A percentile compares a stretch with the other conserved stretches of the same genome.
Conservation (phyloP, 2,329 filamentous ascomycete genomes). For the Fusarium albidum region DNA sequence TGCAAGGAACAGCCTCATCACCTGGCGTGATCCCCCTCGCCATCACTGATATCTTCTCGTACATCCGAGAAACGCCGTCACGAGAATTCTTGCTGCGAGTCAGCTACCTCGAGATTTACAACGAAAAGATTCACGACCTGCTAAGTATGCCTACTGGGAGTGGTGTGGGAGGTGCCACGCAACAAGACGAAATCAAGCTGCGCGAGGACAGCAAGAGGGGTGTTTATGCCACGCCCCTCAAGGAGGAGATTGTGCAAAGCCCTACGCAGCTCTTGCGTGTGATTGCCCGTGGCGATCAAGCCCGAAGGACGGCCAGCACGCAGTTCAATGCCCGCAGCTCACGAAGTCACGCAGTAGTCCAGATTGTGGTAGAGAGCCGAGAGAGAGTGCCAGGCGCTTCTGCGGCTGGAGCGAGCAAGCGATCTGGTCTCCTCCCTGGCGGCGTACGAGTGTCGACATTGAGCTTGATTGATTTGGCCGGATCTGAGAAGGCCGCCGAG, state of each 20-base stretch:
- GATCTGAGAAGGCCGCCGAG: slow-evolving; percentile 95
- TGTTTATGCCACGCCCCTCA: slow-evolving; percentile 94
- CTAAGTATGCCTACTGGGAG: slow-evolving; percentile 75
- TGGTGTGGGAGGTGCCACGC: slow-evolving; percentile 60
- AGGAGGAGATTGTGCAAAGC: slow-evolving; percentile 98
- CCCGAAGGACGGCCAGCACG: slow-evolving; percentile 88
- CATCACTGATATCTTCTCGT: slow-evolving; percentile 99
- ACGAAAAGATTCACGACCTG: slow-evolving; percentile 95
- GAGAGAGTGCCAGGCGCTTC: slow-evolving; percentile 74
- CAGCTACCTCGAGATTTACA: slow-evolving; percentile 99
- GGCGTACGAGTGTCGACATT: slow-evolving; percentile 95
- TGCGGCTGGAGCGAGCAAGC: slow-evolving; percentile 58
- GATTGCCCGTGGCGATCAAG: slow-evolving; percentile 92
- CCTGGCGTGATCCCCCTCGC: slow-evolving; percentile 96
- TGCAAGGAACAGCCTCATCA: slow-evolving; percentile 96
- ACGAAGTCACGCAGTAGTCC: slow-evolving; percentile 96
- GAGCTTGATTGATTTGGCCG: slow-evolving; percentile 94
- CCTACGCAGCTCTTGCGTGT: slow-evolving; percentile 94
- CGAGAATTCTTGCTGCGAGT: slow-evolving; percentile 94
- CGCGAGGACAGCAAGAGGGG: slow-evolving; percentile 96
- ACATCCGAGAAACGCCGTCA: slow-evolving; percentile 95
- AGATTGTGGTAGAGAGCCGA: slow-evolving; percentile 97
- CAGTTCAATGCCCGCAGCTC: slow-evolving; percentile 98
- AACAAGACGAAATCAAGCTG: slow-evolving; percentile 94
- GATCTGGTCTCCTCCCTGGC: slow-evolving; percentile 77